Evolutionary conservation across 1,139 yeast genomes (phyloP).

Genomic region (Saccharomyces hybrid): DNA sequence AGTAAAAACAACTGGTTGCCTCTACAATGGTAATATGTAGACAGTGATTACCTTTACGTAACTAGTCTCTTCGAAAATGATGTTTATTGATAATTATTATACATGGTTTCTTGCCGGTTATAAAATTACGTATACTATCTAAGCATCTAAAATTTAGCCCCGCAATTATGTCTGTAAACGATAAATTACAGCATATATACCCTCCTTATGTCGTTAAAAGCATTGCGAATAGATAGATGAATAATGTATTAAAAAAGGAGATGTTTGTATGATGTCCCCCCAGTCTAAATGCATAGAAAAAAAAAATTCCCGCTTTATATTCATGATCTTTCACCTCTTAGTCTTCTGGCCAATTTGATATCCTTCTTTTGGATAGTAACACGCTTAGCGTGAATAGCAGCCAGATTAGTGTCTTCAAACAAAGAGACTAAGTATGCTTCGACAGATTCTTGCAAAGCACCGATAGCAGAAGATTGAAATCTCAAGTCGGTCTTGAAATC

Average conservation of each 20-base stretch:
- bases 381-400: constrained; percentile 99
- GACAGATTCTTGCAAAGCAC: constrained; percentile 98
- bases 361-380: constrained; percentile 99
- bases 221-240: neutral
- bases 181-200: neutral
- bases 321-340: constrained; percentile 92
- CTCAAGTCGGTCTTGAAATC: constrained; percentile 97
- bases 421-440: constrained; percentile 91
- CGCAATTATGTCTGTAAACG: neutral
- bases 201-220: neutral
- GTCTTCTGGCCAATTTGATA: constrained; percentile 97
- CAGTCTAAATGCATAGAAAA: neutral
- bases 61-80: neutral
- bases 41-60: neutral
- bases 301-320: neutral
- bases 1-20: constrained; percentile 52
- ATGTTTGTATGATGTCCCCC: neutral
- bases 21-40: constrained; percentile 44
- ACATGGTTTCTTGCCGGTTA: neutral
- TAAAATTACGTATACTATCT: neutral
- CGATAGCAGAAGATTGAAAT: constrained; percentile 97
- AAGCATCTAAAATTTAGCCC: neutral
- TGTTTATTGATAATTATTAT: neutral
- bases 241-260: neutral
- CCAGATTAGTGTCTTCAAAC: constrained; percentile 95